Conservation (phyloP, 768 basidiomycete genomes). For the Lactarius hatsudake region DNA sequence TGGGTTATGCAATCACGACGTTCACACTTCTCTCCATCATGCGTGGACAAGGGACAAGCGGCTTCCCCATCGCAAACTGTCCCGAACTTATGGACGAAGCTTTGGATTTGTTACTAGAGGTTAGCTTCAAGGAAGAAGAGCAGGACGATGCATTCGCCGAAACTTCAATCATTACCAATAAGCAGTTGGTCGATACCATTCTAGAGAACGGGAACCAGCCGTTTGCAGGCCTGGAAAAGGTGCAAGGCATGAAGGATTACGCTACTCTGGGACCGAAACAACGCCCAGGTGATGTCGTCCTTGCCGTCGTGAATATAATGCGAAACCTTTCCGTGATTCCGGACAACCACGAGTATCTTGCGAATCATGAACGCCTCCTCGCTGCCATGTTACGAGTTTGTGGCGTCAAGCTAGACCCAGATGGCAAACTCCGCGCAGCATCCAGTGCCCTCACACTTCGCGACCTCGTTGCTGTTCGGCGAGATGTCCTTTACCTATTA, state of each 20-base stretch:
- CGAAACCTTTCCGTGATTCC: constrained; percentile 78
- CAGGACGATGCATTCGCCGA: constrained; percentile 25
- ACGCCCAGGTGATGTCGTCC: constrained; percentile 64
- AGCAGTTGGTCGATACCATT: constrained; percentile 56
- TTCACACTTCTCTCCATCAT: constrained; percentile 79
- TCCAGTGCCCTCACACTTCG: constrained; percentile 63
- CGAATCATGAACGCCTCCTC: constrained; percentile 60
- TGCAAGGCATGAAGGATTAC: constrained; percentile 51
- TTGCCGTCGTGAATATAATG: constrained; percentile 73
- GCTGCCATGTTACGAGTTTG: constrained; percentile 71
- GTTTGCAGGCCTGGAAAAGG: constrained; percentile 53
- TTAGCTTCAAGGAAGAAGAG: constrained; percentile 59
- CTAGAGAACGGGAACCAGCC: constrained; percentile 56
- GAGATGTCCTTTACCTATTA: constrained; percentile 72
- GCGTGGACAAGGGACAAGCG: constrained; percentile 61
- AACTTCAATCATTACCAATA: constrained; percentile 54
- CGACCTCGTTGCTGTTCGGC: constrained; percentile 71
- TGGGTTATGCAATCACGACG: constrained; percentile 88
- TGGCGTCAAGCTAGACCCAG: constrained; percentile 33
- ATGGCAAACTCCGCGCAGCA: constrained; percentile 36
- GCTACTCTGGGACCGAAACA: constrained; percentile 52
- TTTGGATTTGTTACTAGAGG: constrained; percentile 82
- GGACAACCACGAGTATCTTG: constrained; percentile 69
- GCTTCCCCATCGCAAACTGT: constrained; percentile 75
- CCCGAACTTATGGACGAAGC: constrained; percentile 82